Conservation (phyloP, 2,329 filamentous ascomycete species). For the Catunica adiposa region DNA sequence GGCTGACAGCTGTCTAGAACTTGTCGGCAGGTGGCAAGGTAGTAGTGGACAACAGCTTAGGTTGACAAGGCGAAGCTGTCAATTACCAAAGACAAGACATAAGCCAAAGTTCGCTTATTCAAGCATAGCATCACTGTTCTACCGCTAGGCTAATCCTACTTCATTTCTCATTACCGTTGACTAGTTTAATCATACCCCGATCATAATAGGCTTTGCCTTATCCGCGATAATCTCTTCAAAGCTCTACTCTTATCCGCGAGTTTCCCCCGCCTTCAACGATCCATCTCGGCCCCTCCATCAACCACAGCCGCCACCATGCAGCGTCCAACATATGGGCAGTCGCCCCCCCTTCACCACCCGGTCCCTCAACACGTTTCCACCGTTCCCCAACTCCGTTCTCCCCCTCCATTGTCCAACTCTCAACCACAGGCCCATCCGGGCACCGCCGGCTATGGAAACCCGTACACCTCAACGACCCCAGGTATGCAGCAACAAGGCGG, state of each 20-base stretch:
- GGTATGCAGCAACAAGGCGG: slow-evolving; percentile 1
- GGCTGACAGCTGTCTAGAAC: neutral
- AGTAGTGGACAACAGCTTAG: neutral
- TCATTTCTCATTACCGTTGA: neutral
- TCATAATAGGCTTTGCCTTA: neutral
- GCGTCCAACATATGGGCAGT: slow-evolving; percentile 68
- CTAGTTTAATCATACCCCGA: no score
- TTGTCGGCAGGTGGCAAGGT: neutral
- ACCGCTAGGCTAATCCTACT: neutral
- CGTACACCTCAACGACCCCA: slow-evolving; percentile 34
- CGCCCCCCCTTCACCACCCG: slow-evolving; percentile 87
- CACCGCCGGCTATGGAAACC: slow-evolving; percentile 47
- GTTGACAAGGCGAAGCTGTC: slow-evolving; percentile 10
- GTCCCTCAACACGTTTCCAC: slow-evolving; percentile 97
- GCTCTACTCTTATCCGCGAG: neutral
- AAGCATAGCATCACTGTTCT: neutral
- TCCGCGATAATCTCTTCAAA: neutral
- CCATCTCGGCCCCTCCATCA: neutral
- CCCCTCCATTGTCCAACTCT: slow-evolving; percentile 59
- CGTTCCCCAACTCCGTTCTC: slow-evolving; percentile 89
- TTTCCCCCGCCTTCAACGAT: neutral
- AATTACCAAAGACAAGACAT: slow-evolving; percentile 1
- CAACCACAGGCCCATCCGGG: slow-evolving; percentile 31
- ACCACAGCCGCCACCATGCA: slow-evolving; percentile 47
- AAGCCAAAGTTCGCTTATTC: neutral